phyloP scores from a whole-genome alignment of 768 basidiomycete genomes.

The Holtermannia corniformis region DNA sequence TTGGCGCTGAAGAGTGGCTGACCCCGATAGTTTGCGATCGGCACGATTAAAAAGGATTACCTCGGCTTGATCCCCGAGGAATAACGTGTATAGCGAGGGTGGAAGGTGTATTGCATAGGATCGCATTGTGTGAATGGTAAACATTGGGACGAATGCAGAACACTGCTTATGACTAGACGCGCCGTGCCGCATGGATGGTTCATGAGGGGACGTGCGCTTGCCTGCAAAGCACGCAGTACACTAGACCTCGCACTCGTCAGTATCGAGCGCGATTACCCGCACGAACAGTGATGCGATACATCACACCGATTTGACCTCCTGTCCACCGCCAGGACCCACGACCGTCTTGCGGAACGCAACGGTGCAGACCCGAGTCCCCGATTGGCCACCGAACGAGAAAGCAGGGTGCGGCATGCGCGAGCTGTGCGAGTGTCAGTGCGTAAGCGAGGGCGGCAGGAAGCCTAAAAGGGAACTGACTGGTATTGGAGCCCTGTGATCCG shows the following conservation, averaged over 20 bases:
- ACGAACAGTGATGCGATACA: no score
- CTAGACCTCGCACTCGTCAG: no score
- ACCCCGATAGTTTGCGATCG: slow-evolving; percentile 73
- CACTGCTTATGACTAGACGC: no score
- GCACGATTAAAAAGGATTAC: slow-evolving; percentile 96
- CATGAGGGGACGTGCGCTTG: no score
- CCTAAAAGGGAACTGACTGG: slow-evolving; percentile 12
- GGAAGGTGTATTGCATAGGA: no score
- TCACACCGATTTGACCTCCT: slow-evolving; percentile 1
- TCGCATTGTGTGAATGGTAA: no score
- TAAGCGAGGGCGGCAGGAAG: no score
- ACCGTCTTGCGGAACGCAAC: slow-evolving; percentile 39
- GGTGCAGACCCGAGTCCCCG: slow-evolving; percentile 38
- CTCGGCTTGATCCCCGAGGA: slow-evolving; percentile 63
- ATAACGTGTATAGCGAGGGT: no score
- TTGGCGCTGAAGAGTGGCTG: neutral
- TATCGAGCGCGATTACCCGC: no score
- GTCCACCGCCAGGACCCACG: neutral
- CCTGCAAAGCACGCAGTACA: no score
- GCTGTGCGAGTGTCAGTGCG: slow-evolving; percentile 7
- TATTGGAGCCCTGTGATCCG: slow-evolving; percentile 19
- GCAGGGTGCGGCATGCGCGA: slow-evolving; percentile 40
- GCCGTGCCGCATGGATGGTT: no score
- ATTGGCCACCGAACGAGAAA: slow-evolving; percentile 41
- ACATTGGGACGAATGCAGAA: no score